These are phyloP conservation scores for Nigrospora oryzae DNA, from an alignment of 2,329 filamentous ascomycete species.

Conservation along the genomic window DNA sequence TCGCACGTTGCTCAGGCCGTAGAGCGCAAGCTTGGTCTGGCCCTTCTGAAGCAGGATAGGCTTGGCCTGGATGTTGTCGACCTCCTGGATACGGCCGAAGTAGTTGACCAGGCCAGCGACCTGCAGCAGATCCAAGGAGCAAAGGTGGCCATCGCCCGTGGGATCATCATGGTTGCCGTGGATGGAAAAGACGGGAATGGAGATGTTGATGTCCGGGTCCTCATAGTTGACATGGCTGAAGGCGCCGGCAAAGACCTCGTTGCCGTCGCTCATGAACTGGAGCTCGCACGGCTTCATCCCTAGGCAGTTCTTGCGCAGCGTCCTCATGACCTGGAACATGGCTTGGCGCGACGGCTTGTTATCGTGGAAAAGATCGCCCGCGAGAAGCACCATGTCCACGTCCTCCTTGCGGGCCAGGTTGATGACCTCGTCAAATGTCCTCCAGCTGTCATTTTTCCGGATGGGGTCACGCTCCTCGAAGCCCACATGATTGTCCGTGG, in stretches of 20 bases:
- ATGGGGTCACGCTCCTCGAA: conserved; percentile 89
- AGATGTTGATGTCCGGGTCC: conserved; percentile 92
- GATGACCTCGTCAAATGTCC: conserved; percentile 92
- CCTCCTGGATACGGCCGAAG: conserved; percentile 84
- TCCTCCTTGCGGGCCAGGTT: conserved; percentile 76
- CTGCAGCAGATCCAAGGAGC: conserved; percentile 84
- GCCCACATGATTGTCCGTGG: conserved; percentile 96
- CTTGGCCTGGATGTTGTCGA: conserved; percentile 88
- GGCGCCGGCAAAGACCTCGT: conserved; percentile 79
- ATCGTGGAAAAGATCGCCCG: conserved; percentile 93
- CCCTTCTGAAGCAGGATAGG: conserved; percentile 92
- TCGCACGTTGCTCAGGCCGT: conserved; percentile 90
- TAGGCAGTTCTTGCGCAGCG: conserved; percentile 83
- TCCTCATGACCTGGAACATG: conserved; percentile 96
- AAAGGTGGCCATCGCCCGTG: conserved; percentile 88
- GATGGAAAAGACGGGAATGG: conserved; percentile 95
- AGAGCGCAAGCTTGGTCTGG: conserved; percentile 82
- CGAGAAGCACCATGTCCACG: conserved; percentile 95
- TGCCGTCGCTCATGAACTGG: conserved; percentile 88
- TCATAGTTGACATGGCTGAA: conserved; percentile 97
- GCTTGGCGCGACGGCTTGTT: conserved; percentile 95
- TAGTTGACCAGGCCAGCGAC: conserved; percentile 91
- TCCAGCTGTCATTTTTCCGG: conserved; percentile 96
- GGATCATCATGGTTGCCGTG: conserved; percentile 98
- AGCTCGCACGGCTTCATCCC: conserved; percentile 94